These are phyloP conservation scores for Murraya paniculata DNA, from an alignment of 345 rosid species.

Conservation along the genomic window DNA sequence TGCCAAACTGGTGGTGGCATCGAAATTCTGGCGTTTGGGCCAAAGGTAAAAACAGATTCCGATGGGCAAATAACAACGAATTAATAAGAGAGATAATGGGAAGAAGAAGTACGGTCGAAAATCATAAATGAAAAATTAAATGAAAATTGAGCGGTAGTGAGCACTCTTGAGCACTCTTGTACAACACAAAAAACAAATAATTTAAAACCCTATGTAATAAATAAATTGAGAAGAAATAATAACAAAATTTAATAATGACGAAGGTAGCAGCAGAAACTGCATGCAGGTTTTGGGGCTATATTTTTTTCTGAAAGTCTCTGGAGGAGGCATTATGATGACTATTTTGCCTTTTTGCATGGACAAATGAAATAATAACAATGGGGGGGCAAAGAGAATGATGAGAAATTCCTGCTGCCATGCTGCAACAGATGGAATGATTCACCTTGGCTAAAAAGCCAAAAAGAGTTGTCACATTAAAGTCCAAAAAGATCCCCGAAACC, in stretches of 20 bases:
- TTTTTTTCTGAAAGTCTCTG: not conserved
- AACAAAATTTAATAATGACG: not conserved
- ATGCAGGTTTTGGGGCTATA: not conserved
- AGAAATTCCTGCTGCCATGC: conserved; percentile 23
- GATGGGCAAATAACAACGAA: not conserved
- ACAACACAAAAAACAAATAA: conserved; percentile 6
- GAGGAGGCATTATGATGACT: not conserved
- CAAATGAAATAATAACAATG: not conserved
- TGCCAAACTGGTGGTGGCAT: not conserved
- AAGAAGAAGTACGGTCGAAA: not conserved
- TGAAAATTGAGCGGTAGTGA: not conserved
- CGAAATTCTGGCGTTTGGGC: not conserved
- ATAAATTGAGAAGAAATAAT: not conserved
- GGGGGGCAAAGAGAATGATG: conserved; percentile 33
- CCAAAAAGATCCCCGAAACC: not conserved
- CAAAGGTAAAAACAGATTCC: not conserved
- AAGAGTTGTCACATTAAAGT: not conserved
- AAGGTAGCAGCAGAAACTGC: not conserved
- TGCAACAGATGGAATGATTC: conserved; percentile 24
- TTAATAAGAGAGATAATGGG: not conserved
- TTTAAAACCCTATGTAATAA: not conserved
- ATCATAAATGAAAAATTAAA: conserved; percentile 18
- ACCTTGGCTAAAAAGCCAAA: not conserved
- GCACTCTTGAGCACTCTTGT: not conserved
- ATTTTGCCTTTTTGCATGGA: not conserved